phyloP scores from a whole-genome alignment of 805 yeast species.

The Candida silvicultrix region DNA sequence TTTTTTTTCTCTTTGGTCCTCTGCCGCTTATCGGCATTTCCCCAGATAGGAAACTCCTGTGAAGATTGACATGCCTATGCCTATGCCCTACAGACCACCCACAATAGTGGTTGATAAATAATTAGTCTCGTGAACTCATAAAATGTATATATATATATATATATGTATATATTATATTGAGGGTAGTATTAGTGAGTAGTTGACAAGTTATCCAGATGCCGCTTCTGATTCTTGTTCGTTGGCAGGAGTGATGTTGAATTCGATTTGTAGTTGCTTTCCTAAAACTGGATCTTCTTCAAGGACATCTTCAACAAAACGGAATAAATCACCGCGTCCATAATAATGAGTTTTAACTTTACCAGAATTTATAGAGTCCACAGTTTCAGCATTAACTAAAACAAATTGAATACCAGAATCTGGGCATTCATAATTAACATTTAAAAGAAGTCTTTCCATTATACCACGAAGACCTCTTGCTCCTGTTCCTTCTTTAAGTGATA shows the following conservation, averaged over 20 bases:
- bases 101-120: too few relatives aligned
- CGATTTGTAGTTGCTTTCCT: constrained; percentile 27
- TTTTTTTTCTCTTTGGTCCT: too few relatives aligned
- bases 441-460: constrained; percentile 43
- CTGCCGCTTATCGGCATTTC: background rate
- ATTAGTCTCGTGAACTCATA: too few relatives aligned
- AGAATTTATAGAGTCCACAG: constrained; percentile 33
- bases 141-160: too few relatives aligned
- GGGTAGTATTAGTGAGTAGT: background rate
- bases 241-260: constrained; percentile 13
- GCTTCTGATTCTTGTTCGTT: background rate
- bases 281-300: constrained; percentile 34
- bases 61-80: too few relatives aligned
- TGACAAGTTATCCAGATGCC: background rate
- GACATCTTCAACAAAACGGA: constrained; percentile 34
- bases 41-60: background rate
- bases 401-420: constrained; percentile 50
- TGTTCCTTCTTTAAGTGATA: constrained; percentile 46
- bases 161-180: too few relatives aligned
- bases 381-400: constrained; percentile 40
- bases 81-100: too few relatives aligned
- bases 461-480: constrained; percentile 58
- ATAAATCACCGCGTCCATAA: constrained; percentile 38
- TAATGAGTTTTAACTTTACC: constrained; percentile 34
- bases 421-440: constrained; percentile 50